Evolutionary conservation across 345 rosid genomes (phyloP).

Genomic region (Eucalyptus brandiana): DNA sequence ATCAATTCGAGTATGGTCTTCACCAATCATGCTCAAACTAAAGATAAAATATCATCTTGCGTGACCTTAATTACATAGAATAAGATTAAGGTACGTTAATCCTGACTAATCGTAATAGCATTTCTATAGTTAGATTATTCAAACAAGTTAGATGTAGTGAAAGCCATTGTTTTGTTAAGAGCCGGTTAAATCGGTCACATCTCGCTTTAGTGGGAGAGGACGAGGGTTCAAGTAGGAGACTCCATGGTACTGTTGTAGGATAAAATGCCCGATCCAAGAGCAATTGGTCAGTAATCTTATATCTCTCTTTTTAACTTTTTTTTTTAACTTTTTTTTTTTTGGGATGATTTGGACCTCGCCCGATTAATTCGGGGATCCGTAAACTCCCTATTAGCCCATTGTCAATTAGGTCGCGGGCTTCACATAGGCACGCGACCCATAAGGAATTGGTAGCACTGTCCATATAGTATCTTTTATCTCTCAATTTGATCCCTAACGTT

Average conservation of each 20-base stretch:
- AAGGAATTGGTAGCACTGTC: background rate
- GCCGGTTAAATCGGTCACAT: background rate
- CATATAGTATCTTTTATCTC: background rate
- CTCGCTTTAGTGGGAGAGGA: background rate
- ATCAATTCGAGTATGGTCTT: background rate
- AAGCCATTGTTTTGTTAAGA: background rate
- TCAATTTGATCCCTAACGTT: background rate
- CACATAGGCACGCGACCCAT: background rate
- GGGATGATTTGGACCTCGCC: background rate
- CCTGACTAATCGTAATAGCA: background rate
- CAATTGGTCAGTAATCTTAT: background rate
- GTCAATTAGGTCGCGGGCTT: background rate
- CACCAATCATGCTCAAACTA: background rate
- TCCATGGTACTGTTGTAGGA: background rate
- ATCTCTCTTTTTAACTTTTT: background rate
- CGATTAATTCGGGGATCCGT: background rate
- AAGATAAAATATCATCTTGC: background rate
- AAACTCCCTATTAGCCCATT: background rate
- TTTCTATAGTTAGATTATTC: background rate
- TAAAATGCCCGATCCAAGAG: background rate
- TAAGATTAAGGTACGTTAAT: background rate
- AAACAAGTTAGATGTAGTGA: background rate
- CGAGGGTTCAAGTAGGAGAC: background rate
- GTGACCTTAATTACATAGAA: background rate
- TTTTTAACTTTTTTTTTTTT: fast-evolving